These are phyloP conservation scores for Pythium rishiriense DNA, from an alignment of 352 stramenopile genomes.

Conservation along the genomic window DNA sequence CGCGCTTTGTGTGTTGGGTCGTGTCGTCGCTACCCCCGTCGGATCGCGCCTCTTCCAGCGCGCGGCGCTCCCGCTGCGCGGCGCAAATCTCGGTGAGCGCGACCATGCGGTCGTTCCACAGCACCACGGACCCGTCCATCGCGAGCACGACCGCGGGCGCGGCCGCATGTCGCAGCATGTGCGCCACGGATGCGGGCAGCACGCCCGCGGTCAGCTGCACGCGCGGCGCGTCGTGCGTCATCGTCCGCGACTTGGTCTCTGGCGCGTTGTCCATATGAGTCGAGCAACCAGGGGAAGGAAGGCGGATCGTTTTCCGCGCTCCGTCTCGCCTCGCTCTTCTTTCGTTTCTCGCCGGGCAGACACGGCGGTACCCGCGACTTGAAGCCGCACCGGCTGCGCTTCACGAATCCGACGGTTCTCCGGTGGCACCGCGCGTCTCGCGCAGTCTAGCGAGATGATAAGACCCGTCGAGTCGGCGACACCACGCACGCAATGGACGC, in stretches of 20 bases:
- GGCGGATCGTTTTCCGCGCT: no score
- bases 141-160: constrained; percentile 50
- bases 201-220: neutral
- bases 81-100: constrained; percentile 25
- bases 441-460: neutral
- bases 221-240: neutral
- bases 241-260: constrained; percentile 6
- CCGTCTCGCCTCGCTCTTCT: no score
- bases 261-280: constrained; percentile 2
- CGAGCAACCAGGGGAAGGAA: neutral
- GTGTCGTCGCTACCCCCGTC: constrained; percentile 26
- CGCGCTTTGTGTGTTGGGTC: neutral
- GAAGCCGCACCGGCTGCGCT: neutral
- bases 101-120: constrained; percentile 68
- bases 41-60: constrained; percentile 46
- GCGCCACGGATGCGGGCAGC: constrained; percentile 35
- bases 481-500: no score
- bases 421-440: no score
- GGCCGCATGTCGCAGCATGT: constrained; percentile 53
- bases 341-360: neutral
- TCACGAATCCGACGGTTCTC: neutral
- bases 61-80: constrained; percentile 32
- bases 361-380: neutral
- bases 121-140: constrained; percentile 42
- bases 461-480: no score